These are phyloP conservation scores for Phoma herbarum DNA, from an alignment of 2,329 filamentous ascomycete species.

Conservation along the genomic window DNA sequence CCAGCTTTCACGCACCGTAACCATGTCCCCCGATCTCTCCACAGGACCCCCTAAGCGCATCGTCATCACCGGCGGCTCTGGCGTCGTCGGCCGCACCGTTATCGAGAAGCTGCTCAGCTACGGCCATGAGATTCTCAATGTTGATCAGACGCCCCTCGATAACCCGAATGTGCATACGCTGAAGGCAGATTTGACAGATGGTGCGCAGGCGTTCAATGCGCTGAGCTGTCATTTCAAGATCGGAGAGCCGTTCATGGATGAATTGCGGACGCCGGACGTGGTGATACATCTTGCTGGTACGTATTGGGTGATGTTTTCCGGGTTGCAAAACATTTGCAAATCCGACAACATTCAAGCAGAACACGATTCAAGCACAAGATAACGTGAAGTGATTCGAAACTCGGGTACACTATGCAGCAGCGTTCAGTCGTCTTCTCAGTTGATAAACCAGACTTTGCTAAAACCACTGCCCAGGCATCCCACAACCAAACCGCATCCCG, in stretches of 20 bases:
- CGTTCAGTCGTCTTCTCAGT: neutral
- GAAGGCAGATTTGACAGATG: conserved; percentile 64
- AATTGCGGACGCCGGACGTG: conserved; percentile 59
- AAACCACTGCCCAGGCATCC: conserved; percentile 37
- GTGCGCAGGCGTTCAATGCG: conserved; percentile 64
- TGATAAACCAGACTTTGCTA: neutral
- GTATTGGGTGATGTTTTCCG: neutral
- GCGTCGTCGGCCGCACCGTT: conserved; percentile 58
- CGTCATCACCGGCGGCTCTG: conserved; percentile 65
- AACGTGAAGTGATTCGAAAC: neutral
- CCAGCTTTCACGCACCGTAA: conserved; percentile 3
- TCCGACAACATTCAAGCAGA: no score
- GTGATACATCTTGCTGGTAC: conserved; percentile 68
- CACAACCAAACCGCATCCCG: conserved; percentile 67
- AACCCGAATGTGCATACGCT: conserved; percentile 61
- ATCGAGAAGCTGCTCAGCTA: conserved; percentile 61
- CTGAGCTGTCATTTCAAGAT: conserved; percentile 64
- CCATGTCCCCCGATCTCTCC: conserved; percentile 5
- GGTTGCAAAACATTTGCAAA: neutral
- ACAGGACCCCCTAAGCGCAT: conserved; percentile 47
- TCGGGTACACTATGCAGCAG: neutral
- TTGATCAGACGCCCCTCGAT: conserved; percentile 59
- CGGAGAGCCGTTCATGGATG: conserved; percentile 50
- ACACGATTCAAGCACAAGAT: neutral
- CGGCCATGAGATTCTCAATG: conserved; percentile 63